Evolutionary conservation across 73 alveolate species (phyloP), one percentile per base, ranked within the genome.

Genomic region (Halteria grandinella): DNA sequence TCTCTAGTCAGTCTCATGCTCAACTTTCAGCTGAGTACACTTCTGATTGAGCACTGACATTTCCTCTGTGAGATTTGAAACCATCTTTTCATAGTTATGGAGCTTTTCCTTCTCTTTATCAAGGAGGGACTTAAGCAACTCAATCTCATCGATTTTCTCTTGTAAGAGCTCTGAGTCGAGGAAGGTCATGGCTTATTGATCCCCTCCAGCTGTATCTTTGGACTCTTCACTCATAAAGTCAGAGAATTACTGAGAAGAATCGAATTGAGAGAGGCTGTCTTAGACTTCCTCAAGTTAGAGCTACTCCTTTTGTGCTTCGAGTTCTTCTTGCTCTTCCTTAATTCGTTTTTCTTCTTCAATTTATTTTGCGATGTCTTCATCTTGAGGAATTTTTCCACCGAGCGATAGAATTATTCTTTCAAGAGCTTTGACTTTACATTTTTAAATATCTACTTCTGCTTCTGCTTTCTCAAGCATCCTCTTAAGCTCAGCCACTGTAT

Each of bases 401-500:
- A 28, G 14, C n/a, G 69, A 79, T 40, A 32, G 40, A 2, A 80
- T 80, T 15, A 18, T 29, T 28, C 55, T 33, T 18, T 69, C 85
- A 1, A 80, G 53, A 8, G 69, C 55, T 27, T 41, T 43, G 8
- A 69, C 55, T 69, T 78, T 50, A 51, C 50, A 69, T 8, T 21
- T 28, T 69, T 40, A 39, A 0, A 63, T 34, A 17, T 66, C 74
- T 7, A 84, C 20, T 23, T 75, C 86, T 45, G 49, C 64, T 59
- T 84, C 85, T 6, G 78, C 47, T 33, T 66, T 84, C 20, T 51
- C 84, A 0, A 84, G 69, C 47, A 84, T 23, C 34, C 36, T 75
- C 41, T 76, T 84, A 40, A 90, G 57, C 78, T 92, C 91, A 48
- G 90, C 91, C 5, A 86, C 97, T 32, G 97, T 83, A 29, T 85